These are phyloP conservation scores for Catenaria anguillulae DNA, from an alignment of 371 early-diverging fungal species.

Conservation along the genomic window DNA sequence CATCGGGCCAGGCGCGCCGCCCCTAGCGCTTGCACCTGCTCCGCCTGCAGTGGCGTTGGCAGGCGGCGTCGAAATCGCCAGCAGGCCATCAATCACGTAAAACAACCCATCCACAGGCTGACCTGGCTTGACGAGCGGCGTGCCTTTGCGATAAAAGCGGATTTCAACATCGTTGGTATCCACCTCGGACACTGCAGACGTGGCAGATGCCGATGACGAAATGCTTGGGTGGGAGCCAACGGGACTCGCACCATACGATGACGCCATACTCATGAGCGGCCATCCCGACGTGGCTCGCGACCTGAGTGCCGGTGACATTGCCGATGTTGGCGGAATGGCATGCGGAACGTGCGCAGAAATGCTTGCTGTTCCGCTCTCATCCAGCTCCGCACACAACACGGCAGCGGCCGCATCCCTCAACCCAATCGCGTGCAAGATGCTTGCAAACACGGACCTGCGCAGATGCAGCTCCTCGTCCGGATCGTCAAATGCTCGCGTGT, in stretches of 20 bases:
- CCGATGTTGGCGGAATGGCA: too few species aligned
- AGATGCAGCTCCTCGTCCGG: slow-evolving; percentile 47
- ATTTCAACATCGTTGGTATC: slow-evolving; percentile 44
- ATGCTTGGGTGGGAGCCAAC: neutral
- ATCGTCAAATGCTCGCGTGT: slow-evolving; percentile 13
- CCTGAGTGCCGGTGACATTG: too few species aligned
- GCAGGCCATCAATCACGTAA: slow-evolving; percentile 76
- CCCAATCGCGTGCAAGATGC: slow-evolving; percentile 43
- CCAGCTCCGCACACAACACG: too few species aligned
- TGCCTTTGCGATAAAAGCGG: slow-evolving; percentile 53
- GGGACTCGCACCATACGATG: too few species aligned
- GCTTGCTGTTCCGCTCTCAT: too few species aligned
- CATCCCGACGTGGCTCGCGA: neutral
- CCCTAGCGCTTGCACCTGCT: too few species aligned
- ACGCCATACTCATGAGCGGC: too few species aligned
- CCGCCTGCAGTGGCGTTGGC: neutral
- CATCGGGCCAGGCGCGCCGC: too few species aligned
- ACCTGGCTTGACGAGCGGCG: slow-evolving; percentile 60
- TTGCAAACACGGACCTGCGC: slow-evolving; percentile 44
- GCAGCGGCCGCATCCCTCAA: slow-evolving; percentile 19
- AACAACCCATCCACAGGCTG: slow-evolving; percentile 74
- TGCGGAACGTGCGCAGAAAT: too few species aligned
- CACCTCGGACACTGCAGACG: slow-evolving; percentile 25
- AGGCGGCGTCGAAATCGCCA: slow-evolving; percentile 57
- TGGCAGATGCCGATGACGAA: slow-evolving; percentile 1